Percentiles rank a stretch among this genome's conserved stretches.
Evolutionary conservation across 2,329 filamentous ascomycete species (phyloP).

Genomic region (Aspergillus sp.): DNA sequence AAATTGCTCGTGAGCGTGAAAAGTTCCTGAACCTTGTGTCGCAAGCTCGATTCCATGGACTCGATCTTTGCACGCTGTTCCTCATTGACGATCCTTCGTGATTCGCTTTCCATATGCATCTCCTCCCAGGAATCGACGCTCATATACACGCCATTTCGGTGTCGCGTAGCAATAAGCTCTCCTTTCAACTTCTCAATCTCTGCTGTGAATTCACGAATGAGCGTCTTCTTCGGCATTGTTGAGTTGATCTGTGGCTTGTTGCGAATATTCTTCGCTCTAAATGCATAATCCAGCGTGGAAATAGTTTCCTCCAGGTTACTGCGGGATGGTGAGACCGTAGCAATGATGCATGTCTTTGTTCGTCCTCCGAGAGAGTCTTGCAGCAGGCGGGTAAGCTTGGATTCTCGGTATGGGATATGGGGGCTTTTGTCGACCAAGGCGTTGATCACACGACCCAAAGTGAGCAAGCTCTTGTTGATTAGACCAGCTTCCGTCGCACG

Average conservation of each 20-base stretch:
- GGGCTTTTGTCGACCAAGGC: slow-evolving; percentile 85
- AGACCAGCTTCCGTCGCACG: slow-evolving; percentile 91
- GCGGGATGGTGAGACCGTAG: slow-evolving; percentile 90
- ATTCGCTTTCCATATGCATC: slow-evolving; percentile 89
- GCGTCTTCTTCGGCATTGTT: slow-evolving; percentile 86
- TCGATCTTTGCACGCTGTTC: slow-evolving; percentile 92
- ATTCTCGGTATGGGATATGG: slow-evolving; percentile 92
- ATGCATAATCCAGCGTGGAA: slow-evolving; percentile 95
- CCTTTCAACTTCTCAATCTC: slow-evolving; percentile 95
- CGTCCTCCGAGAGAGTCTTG: slow-evolving; percentile 95
- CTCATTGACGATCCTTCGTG: slow-evolving; percentile 83
- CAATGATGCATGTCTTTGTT: slow-evolving; percentile 98
- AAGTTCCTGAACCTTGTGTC: slow-evolving; percentile 91
- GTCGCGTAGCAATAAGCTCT: slow-evolving; percentile 87
- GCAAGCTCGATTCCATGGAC: slow-evolving; percentile 83
- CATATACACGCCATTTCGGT: slow-evolving; percentile 93
- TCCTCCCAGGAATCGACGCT: slow-evolving; percentile 87
- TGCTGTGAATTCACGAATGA: slow-evolving; percentile 82
- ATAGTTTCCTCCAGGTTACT: slow-evolving; percentile 97
- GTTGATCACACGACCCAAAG: slow-evolving; percentile 94
- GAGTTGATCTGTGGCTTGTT: slow-evolving; percentile 97
- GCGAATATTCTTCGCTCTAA: slow-evolving; percentile 95
- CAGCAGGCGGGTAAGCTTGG: slow-evolving; percentile 88
- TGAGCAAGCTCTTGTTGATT: slow-evolving; percentile 97
- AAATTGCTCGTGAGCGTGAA: slow-evolving; percentile 84